Evolutionary conservation across 2,329 filamentous ascomycete species (phyloP), one percentile per base, ranked within the genome.

Genomic region (Exophiala bonariae): DNA sequence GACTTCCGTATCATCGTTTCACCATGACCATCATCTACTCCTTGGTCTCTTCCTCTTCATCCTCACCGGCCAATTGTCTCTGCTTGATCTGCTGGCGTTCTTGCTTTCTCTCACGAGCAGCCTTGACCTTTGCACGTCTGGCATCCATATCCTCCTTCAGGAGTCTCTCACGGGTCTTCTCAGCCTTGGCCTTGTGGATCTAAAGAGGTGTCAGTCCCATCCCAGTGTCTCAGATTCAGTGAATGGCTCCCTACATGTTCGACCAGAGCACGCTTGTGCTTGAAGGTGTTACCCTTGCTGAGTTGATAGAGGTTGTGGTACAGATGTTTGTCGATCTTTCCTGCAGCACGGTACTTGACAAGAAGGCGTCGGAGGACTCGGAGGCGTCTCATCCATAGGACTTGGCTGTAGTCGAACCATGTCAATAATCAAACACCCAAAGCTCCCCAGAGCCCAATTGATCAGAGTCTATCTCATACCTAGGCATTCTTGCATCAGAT

Each of bases 221-320:
- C 26, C 66, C 44, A 66, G 61, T 60, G 51, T 43, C 51, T 32
- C 40, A 44, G 40, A 14, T 35, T 23, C n/a, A n/a, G n/a, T n/a
- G 22, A 47, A 54, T 49, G 48, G 47, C 45, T 67, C 89, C 93
- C 72, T 95, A 99, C 93, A 82, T 99, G 93, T 85, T 99, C 93
- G 74, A 99, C 90, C 68, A 99, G 86, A 71, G 91, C 93, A 79
- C 93, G 87, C 91, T 97, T 99, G 89, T 99, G 93, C 91, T 99
- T 99, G 88, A 99, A 99, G 76, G 93, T 92, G 87, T 99, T 99
- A 95, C 93, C 95, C 91, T 99, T 99, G 86, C 88, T 93, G 74
- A 95, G 82, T 79, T 96, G 93, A 85, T 99, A 99, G 22, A 99
- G 89, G 82, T 97, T 91, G 85, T 99, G 93, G 86, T 99, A 99